These are phyloP conservation scores for Rhytidhysteron rufulum DNA, from an alignment of 2,329 filamentous ascomycete genomes.

Conservation along the genomic window DNA sequence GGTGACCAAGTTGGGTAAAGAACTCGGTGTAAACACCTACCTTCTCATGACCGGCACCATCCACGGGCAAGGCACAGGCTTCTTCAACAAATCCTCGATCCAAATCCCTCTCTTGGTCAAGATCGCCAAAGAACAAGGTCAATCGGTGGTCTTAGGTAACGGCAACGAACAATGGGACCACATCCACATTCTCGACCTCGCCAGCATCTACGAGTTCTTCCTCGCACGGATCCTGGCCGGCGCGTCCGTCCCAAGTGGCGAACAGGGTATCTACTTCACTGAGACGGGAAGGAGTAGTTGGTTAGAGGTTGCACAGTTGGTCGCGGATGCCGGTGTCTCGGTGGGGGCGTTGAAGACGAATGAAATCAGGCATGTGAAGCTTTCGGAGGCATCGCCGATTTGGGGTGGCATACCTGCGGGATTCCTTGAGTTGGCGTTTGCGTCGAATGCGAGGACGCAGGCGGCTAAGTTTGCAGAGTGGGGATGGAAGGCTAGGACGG, in stretches of 20 bases:
- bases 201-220: slow-evolving; percentile 39
- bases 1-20: slow-evolving; percentile 39
- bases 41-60: slow-evolving; percentile 48
- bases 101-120: slow-evolving; percentile 38
- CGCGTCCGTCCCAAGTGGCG: slow-evolving; percentile 31
- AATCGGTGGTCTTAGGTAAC: slow-evolving; percentile 32
- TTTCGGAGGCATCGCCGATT: slow-evolving; percentile 26
- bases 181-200: slow-evolving; percentile 46
- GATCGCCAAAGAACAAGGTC: slow-evolving; percentile 26
- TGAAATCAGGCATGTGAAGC: slow-evolving; percentile 18
- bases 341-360: slow-evolving; percentile 27
- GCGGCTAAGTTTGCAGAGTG: slow-evolving; percentile 6
- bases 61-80: slow-evolving; percentile 44
- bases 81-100: slow-evolving; percentile 32
- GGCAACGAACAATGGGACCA: slow-evolving; percentile 40
- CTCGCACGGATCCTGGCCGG: slow-evolving; percentile 29
- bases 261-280: slow-evolving; percentile 42
- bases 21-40: slow-evolving; percentile 41
- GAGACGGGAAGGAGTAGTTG: slow-evolving; percentile 40
- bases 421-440: slow-evolving; percentile 33
- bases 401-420: slow-evolving; percentile 15
- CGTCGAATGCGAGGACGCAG: slow-evolving; percentile 14
- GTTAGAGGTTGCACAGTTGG: slow-evolving; percentile 33
- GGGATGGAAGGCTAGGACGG: slow-evolving; percentile 14
- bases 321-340: slow-evolving; percentile 31